A percentile compares a stretch with the other conserved stretches of the same genome.
phyloP scores from a whole-genome alignment of 352 stramenopile genomes.

The Phytophthora tentaculata region DNA sequence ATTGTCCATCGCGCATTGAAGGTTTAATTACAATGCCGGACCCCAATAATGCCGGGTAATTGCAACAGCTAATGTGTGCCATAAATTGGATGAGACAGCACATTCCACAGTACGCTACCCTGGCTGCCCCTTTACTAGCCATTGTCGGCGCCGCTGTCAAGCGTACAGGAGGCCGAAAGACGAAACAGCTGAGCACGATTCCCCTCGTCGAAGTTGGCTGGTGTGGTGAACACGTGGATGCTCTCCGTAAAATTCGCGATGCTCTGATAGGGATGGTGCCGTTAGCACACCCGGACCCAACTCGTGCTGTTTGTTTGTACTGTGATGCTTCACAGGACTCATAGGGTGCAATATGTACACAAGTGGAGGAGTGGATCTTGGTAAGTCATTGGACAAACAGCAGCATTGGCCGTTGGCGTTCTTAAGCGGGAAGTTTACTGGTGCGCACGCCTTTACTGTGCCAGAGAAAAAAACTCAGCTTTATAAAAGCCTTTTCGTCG shows the following conservation, averaged over 20 bases:
- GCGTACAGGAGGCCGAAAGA: not conserved
- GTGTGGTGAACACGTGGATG: not conserved
- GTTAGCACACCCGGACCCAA: slow-evolving; percentile 7
- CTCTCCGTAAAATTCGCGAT: not conserved
- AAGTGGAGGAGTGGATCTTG: slow-evolving; percentile 1
- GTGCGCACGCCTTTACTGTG: too few species aligned
- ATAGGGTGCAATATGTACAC: slow-evolving; percentile 4
- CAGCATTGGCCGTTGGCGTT: slow-evolving; percentile 8
- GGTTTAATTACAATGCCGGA: slow-evolving; percentile 9
- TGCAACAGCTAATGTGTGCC: slow-evolving; percentile 17
- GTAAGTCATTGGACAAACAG: slow-evolving; percentile 5
- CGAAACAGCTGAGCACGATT: slow-evolving; percentile 1
- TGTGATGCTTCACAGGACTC: slow-evolving; percentile 11
- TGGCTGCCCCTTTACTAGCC: not conserved
- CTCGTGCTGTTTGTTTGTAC: slow-evolving; percentile 4
- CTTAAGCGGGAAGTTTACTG: slow-evolving; percentile 7
- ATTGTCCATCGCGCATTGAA: slow-evolving; percentile 6
- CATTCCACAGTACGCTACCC: slow-evolving; percentile 1
- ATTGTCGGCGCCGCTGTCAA: slow-evolving; percentile 1
- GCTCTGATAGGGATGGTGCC: slow-evolving; percentile 9
- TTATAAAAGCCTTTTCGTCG: too few species aligned
- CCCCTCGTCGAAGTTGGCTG: slow-evolving; percentile 2
- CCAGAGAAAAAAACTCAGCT: too few species aligned
- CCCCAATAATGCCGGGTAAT: slow-evolving; percentile 1
- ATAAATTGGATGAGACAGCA: slow-evolving; percentile 19